Evolutionary conservation across 2,329 filamentous ascomycete species (phyloP).

Genomic region (Taxawa tesnikishii): DNA sequence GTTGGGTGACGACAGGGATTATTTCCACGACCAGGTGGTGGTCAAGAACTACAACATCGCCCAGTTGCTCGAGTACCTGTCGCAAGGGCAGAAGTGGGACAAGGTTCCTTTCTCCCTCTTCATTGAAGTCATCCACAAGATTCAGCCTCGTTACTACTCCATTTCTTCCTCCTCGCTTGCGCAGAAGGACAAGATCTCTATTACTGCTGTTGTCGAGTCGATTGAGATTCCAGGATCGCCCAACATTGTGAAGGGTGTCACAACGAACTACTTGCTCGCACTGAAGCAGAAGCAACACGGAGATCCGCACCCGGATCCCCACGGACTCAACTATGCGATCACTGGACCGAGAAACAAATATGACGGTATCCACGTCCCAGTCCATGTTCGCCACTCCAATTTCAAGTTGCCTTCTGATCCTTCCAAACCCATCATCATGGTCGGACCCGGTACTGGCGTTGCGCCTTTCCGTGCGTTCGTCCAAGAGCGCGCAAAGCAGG

Average conservation of each 20-base stretch:
- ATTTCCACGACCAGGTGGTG: slow-evolving; percentile 78
- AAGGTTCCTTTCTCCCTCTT: slow-evolving; percentile 87
- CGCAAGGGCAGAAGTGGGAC: slow-evolving; percentile 64
- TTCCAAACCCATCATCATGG: slow-evolving; percentile 86
- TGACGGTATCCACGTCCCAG: slow-evolving; percentile 84
- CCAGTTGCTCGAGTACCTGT: slow-evolving; percentile 63
- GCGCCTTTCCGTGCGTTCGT: slow-evolving; percentile 93
- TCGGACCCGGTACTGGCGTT: slow-evolving; percentile 91
- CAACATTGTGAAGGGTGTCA: slow-evolving; percentile 80
- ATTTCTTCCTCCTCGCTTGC: slow-evolving; percentile 95
- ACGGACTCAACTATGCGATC: slow-evolving; percentile 77
- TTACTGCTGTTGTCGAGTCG: slow-evolving; percentile 89
- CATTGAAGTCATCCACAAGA: slow-evolving; percentile 85
- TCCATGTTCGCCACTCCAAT: slow-evolving; percentile 95
- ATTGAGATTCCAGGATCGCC: slow-evolving; percentile 63
- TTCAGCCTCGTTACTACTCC: slow-evolving; percentile 97
- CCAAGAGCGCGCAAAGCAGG: slow-evolving; percentile 80
- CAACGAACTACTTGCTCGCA: slow-evolving; percentile 91
- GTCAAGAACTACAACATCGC: slow-evolving; percentile 81
- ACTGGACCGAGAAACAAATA: slow-evolving; percentile 92
- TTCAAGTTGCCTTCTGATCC: slow-evolving; percentile 98
- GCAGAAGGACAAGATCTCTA: slow-evolving; percentile 87
- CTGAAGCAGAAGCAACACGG: slow-evolving; percentile 95
- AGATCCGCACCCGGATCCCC: slow-evolving; percentile 67
- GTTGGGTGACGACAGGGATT: slow-evolving; percentile 86